A percentile compares a stretch with the other conserved stretches of the same genome.
Evolutionary conservation across 192 early-diverging fungal genomes (phyloP).

Genomic region (Backusella psychrophila): DNA sequence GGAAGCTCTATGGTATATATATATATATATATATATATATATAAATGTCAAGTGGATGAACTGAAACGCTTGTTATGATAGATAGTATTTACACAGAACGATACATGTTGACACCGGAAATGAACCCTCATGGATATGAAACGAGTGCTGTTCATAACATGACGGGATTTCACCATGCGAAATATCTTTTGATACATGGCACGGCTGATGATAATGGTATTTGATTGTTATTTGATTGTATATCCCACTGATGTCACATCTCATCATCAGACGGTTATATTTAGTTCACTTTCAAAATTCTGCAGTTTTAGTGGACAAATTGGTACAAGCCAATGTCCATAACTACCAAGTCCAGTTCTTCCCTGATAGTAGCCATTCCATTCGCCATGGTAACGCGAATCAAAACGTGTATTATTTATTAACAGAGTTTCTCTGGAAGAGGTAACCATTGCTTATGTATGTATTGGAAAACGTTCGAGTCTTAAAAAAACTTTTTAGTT

Average conservation of each 20-base stretch:
- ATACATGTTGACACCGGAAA: constrained; percentile 87
- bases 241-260: background rate
- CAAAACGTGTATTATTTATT: constrained; percentile 43
- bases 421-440: constrained; percentile 33
- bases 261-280: background rate
- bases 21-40: background rate
- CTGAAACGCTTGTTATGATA: background rate
- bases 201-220: constrained; percentile 81
- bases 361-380: constrained; percentile 89
- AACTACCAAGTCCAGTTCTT: constrained; percentile 82
- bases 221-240: background rate
- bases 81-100: constrained; percentile 96
- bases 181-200: constrained; percentile 88
- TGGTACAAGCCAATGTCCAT: constrained; percentile 70
- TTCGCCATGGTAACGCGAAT: constrained; percentile 72
- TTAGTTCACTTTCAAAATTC: constrained; percentile 91
- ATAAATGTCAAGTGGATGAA: background rate
- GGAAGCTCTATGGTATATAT: constrained; percentile 56
- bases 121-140: constrained; percentile 78
- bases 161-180: constrained; percentile 74
- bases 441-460: background rate
- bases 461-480: background rate
- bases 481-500: background rate
- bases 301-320: constrained; percentile 65
- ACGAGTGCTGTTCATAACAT: constrained; percentile 72